phyloP scores from a whole-genome alignment of 495 filamentous ascomycete genomes.

The Penicillium longicatenatum region DNA sequence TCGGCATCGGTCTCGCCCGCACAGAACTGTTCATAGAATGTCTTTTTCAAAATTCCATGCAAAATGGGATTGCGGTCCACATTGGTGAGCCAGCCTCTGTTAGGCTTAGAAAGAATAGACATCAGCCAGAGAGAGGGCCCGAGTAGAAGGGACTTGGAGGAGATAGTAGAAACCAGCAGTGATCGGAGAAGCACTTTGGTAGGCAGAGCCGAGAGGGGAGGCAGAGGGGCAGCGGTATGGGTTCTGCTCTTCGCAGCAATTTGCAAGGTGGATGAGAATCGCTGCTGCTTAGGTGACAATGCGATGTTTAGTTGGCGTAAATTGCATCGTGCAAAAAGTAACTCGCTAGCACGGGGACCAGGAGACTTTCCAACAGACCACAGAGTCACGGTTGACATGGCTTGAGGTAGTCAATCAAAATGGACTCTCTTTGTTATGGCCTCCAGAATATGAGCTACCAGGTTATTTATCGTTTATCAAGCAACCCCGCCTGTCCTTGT shows the following conservation, averaged over 20 bases:
- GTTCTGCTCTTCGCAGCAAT: slow-evolving; percentile 1
- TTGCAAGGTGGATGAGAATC: slow-evolving; percentile 17
- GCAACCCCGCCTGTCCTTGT: slow-evolving; percentile 15
- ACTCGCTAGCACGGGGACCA: slow-evolving; percentile 11
- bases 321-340: slow-evolving; percentile 10
- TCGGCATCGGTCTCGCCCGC: slow-evolving; percentile 44
- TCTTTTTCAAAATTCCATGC: slow-evolving; percentile 42
- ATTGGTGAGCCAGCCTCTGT: slow-evolving; percentile 31
- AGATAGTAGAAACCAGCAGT: slow-evolving; percentile 71
- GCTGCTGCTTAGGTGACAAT: slow-evolving; percentile 1
- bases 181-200: slow-evolving; percentile 70
- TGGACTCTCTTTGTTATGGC: not conserved
- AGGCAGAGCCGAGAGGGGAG: slow-evolving; percentile 69
- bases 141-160: slow-evolving; percentile 70
- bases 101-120: slow-evolving; percentile 50
- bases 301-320: not conserved
- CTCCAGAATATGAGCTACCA: not conserved
- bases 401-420: not conserved
- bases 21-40: slow-evolving; percentile 51
- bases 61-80: slow-evolving; percentile 47
- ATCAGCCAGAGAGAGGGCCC: slow-evolving; percentile 63
- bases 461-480: slow-evolving; percentile 17
- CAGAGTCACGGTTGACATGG: slow-evolving; percentile 13
- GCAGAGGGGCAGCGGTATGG: slow-evolving; percentile 7
- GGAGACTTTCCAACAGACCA: slow-evolving; percentile 15